These are phyloP conservation scores for Leavenworthia alabamica DNA, from an alignment of 345 rosid genomes.

Conservation along the genomic window DNA sequence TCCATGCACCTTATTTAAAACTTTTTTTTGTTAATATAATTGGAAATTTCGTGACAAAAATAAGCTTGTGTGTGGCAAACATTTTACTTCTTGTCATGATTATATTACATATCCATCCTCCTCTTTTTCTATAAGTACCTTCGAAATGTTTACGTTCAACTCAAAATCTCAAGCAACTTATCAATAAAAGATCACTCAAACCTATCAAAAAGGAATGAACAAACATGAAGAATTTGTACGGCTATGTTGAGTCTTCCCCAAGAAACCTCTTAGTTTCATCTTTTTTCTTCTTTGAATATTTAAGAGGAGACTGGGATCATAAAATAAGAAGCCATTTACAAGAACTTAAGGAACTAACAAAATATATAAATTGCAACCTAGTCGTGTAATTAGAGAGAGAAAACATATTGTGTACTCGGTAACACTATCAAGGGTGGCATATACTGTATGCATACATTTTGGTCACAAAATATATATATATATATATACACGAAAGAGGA, in stretches of 20 bases:
- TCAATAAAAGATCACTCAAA: neutral
- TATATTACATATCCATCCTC: neutral
- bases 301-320: neutral
- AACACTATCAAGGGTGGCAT: too few relatives aligned
- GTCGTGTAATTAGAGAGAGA: too few relatives aligned
- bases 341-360: neutral
- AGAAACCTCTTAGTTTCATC: neutral
- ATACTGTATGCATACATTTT: too few relatives aligned
- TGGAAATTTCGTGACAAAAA: neutral
- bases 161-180: neutral
- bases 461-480: too few relatives aligned
- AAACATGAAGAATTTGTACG: neutral
- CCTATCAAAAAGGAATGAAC: neutral
- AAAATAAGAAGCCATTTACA: neutral
- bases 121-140: neutral
- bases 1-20: neutral
- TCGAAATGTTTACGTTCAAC: neutral
- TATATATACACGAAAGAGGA: too few relatives aligned
- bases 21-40: neutral
- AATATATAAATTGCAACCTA: too few relatives aligned
- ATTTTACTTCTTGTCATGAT: neutral
- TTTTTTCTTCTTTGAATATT: neutral
- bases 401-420: too few relatives aligned
- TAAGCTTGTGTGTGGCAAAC: neutral
- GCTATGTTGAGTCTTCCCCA: neutral